Evolutionary conservation across 2,329 filamentous ascomycete genomes (phyloP), one percentile per base, ranked within the genome.

Genomic region (Aureobasidium subglaciale): DNA sequence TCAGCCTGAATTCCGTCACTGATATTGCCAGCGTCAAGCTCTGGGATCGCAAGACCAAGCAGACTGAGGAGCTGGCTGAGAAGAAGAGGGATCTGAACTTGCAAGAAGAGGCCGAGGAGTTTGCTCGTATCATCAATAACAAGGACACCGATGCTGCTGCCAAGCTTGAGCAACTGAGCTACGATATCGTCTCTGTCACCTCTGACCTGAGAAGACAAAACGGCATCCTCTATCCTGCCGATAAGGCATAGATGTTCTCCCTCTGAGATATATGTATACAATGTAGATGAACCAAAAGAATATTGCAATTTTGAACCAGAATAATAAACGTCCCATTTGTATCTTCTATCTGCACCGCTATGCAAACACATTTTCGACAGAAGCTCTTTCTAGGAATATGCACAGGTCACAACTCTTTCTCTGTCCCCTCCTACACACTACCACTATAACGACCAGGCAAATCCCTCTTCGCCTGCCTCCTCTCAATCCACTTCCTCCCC

Each of bases 401-500:
- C 43, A 48, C 32, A 37, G 9, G 13, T 24, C 22, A 11, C 20
- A 38, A 24, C 48, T 10, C 10, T 25, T 41, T 25, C 10, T 20
- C 8, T 15, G 16, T 24, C 20, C 40, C 7, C 16, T 32, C 13
- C 38, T 50, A 56, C 29, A 57, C 56, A 29, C 48, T 57, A 22
- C 35, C 22, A 29, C 56, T 57, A 32, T 57, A 57, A 9, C 56
- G 48, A 20, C 37, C 49, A 13, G 30, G 52, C 7, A 49, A 38
- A 46, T 38, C 40, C 7, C 46, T 30, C 20, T 32, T 41, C 4
- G 40, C 37, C n/a, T 40, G 75, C 65, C 75, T 75, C 48, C 83
- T 77, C 59, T 70, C 68, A 60, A 66, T 81, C 75, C 86, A 95
- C 73, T 99, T 99, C 67, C 93, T 80, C 40, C 78, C 78, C 74